Conservation (phyloP, 352 stramenopile species). For the Thraustochytrium striatum region DNA sequence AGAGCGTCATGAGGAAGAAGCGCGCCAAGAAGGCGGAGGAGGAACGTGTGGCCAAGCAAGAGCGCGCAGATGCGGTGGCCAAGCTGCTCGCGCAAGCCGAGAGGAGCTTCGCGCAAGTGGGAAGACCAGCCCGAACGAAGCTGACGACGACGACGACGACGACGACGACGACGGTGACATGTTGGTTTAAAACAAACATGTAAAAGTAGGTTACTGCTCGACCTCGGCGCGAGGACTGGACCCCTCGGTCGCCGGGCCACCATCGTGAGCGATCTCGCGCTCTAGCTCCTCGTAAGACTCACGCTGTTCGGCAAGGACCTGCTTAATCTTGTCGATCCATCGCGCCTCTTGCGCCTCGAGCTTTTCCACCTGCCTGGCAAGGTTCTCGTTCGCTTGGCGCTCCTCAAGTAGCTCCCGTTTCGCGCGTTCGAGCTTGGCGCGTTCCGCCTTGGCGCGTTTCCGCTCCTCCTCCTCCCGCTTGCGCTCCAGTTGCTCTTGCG, state of each 20-base stretch:
- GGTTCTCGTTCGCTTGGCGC: background rate
- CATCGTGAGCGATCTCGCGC: conserved; percentile 2
- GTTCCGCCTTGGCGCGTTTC: background rate
- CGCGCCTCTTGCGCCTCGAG: conserved; percentile 2
- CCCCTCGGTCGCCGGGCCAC: background rate
- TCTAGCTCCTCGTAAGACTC: conserved; percentile 20
- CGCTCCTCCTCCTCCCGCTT: conserved; percentile 14
- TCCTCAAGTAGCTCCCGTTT: background rate
- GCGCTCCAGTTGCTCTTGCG: conserved; percentile 31
- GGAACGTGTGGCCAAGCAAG: background rate
- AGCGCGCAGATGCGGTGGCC: conserved; percentile 6
- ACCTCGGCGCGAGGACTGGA: background rate
- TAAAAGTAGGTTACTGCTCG: background rate
- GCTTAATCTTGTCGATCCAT: conserved; percentile 13
- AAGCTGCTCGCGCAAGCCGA: conserved; percentile 10
- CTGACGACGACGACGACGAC: conserved; percentile 19
- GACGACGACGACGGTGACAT: background rate
- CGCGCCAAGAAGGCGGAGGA: conserved; percentile 42
- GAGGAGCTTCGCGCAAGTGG: background rate
- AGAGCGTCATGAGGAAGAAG: conserved; percentile 49
- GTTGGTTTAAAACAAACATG: conserved; percentile 3
- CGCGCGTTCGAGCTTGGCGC: background rate
- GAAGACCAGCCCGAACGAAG: background rate
- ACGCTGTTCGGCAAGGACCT: conserved; percentile 11
- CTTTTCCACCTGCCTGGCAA: background rate